phyloP scores from a whole-genome alignment of 208 protist genomes.

The Trichomonas tenax region DNA sequence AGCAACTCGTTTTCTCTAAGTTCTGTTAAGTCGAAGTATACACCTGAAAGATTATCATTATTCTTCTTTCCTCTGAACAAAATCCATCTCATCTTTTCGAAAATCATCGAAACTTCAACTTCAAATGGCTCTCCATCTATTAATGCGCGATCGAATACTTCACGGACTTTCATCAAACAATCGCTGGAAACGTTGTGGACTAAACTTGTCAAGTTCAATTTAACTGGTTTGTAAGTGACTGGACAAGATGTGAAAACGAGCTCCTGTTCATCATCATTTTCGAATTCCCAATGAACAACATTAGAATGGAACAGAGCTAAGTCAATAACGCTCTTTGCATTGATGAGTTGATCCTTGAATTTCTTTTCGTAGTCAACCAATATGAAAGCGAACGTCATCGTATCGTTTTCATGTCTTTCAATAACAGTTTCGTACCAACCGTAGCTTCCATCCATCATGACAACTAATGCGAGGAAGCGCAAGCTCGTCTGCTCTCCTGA shows the following conservation, averaged over 20 bases:
- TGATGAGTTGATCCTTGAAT: background rate
- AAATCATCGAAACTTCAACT: background rate
- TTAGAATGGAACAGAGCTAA: background rate
- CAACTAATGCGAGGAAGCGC: background rate
- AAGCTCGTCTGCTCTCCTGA: background rate
- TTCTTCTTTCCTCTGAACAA: background rate
- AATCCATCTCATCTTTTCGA: background rate
- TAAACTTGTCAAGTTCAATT: background rate
- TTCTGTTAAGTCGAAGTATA: background rate
- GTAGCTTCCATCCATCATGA: background rate
- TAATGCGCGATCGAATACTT: background rate
- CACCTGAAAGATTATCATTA: background rate
- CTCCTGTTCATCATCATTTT: background rate
- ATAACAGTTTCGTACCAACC: background rate
- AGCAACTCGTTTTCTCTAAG: background rate
- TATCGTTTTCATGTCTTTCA: background rate
- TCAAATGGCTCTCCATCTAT: background rate
- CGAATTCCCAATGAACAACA: background rate
- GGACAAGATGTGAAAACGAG: background rate
- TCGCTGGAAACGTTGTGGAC: background rate
- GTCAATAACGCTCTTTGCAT: background rate
- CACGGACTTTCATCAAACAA: background rate
- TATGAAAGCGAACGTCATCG: background rate
- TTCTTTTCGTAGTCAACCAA: background rate
- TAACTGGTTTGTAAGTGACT: background rate